phyloP scores from a whole-genome alignment of 495 filamentous ascomycete species.

The Podospora pseudocomata region DNA sequence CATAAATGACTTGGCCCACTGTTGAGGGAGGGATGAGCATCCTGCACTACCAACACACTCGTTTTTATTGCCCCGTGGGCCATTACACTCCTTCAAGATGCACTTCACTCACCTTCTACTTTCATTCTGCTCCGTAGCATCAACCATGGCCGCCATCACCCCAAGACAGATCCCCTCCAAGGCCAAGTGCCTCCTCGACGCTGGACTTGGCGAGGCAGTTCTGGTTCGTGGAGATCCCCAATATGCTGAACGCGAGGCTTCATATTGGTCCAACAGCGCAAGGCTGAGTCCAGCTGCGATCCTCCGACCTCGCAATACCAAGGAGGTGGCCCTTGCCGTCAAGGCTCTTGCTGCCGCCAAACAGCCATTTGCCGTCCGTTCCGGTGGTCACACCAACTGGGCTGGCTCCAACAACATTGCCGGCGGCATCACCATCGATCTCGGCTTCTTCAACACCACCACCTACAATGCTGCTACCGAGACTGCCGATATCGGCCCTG shows the following conservation, averaged over 20 bases:
- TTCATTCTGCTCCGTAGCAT: neutral
- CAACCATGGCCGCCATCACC: slow-evolving; percentile 1
- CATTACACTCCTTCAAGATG: neutral
- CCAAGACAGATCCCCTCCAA: neutral
- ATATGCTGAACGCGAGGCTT: slow-evolving; percentile 13
- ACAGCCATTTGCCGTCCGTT: slow-evolving; percentile 47
- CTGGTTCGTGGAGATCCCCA: slow-evolving; percentile 11
- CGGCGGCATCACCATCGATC: slow-evolving; percentile 51
- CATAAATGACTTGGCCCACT: neutral
- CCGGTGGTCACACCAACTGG: slow-evolving; percentile 48
- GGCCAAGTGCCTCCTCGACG: neutral
- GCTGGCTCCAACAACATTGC: slow-evolving; percentile 43
- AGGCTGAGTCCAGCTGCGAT: slow-evolving; percentile 34
- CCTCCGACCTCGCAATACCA: slow-evolving; percentile 32
- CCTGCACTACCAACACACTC: neutral
- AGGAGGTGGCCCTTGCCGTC: slow-evolving; percentile 39
- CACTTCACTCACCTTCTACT: slow-evolving; percentile 1
- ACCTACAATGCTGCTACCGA: slow-evolving; percentile 30
- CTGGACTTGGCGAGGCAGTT: slow-evolving; percentile 7
- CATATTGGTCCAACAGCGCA: slow-evolving; percentile 51
- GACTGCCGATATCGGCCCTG: slow-evolving; percentile 42
- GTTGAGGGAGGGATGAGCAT: neutral
- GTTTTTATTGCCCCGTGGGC: neutral
- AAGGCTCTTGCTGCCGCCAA: slow-evolving; percentile 27
- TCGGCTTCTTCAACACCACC: slow-evolving; percentile 40